Conservation (phyloP, 805 yeast species). For the Saccharomycopsis sp. region DNA sequence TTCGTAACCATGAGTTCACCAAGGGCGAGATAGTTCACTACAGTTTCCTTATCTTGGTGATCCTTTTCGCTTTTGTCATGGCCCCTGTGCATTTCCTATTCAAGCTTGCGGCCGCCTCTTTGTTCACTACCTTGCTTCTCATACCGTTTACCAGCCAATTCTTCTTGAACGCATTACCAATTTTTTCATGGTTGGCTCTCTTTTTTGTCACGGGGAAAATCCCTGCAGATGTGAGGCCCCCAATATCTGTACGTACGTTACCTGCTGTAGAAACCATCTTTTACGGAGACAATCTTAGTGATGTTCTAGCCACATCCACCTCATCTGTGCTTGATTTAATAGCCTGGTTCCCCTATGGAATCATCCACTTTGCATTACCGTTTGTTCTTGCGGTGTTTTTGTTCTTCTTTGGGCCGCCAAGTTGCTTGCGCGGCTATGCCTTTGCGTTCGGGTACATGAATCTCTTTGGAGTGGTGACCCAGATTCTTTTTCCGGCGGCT, state of each 20-base stretch:
- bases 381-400: conserved; percentile 73
- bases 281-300: conserved; percentile 85
- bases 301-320: conserved; percentile 70
- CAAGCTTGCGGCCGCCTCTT: conserved; percentile 29
- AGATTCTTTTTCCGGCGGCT: conserved; percentile 84
- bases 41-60: conserved; percentile 43
- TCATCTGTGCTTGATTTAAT: conserved; percentile 63
- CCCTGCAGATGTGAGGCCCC: conserved; percentile 71
- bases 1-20: conserved; percentile 39
- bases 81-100: conserved; percentile 47
- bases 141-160: conserved; percentile 81
- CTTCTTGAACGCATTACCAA: conserved; percentile 75
- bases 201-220: conserved; percentile 73
- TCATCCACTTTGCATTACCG: conserved; percentile 86
- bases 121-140: conserved; percentile 42
- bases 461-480: conserved; percentile 74
- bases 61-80: conserved; percentile 51
- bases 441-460: conserved; percentile 96
- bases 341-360: conserved; percentile 95
- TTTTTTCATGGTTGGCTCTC: conserved; percentile 77
- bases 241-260: conserved; percentile 79
- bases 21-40: conserved; percentile 46
- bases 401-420: conserved; percentile 90
- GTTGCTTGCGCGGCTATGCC: conserved; percentile 72
- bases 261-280: conserved; percentile 90